Conservation (phyloP, 176 grass and related monocot genomes). For the Carex myosuroides region DNA sequence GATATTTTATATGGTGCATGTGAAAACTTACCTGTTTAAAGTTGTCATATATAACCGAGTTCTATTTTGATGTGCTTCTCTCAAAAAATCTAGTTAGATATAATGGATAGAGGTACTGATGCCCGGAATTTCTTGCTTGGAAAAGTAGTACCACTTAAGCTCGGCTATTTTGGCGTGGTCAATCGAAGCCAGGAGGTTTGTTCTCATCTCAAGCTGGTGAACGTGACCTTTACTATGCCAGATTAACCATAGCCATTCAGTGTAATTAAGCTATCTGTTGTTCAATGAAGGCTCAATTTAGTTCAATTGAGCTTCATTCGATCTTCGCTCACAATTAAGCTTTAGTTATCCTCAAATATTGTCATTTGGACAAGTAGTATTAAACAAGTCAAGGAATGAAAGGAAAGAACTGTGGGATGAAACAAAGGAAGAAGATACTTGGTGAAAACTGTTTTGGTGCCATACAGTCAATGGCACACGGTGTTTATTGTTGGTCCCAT, state of each 20-base stretch:
- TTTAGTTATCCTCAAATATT: background rate
- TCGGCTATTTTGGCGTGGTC: conserved; percentile 88
- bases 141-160: conserved; percentile 80
- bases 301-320: background rate
- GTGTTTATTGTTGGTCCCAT: background rate
- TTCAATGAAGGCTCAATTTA: background rate
- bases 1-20: background rate
- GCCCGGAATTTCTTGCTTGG: conserved; percentile 85
- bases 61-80: conserved; percentile 26
- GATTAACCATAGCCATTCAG: background rate
- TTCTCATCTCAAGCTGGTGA: conserved; percentile 19
- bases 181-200: conserved; percentile 96
- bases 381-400: background rate
- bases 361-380: background rate
- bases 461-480: background rate
- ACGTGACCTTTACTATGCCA: background rate
- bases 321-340: background rate
- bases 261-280: conserved; percentile 9
- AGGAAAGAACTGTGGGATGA: background rate
- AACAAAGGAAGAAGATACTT: background rate
- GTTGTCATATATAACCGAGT: conserved; percentile 10
- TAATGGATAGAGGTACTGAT: conserved; percentile 98
- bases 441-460: background rate
- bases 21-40: background rate
- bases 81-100: conserved; percentile 71